Conservation (phyloP, 148 eudicot genomes). For the Cornus controversa region DNA sequence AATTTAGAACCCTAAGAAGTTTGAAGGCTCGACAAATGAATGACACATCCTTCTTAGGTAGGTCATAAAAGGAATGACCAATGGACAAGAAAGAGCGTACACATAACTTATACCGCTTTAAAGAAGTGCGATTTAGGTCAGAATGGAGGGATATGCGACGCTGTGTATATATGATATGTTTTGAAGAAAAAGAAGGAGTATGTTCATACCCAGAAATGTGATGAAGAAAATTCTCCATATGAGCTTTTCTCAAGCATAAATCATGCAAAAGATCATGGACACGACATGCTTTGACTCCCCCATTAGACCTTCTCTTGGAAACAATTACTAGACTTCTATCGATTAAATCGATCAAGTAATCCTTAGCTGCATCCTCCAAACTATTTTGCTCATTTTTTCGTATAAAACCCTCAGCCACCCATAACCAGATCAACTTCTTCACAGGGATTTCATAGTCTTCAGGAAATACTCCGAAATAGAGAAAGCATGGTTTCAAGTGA, state of each 20-base stretch:
- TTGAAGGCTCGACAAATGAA: background rate
- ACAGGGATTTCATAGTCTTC: too few relatives aligned
- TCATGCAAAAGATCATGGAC: too few relatives aligned
- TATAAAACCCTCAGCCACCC: slow-evolving; percentile 42
- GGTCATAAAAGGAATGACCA: background rate
- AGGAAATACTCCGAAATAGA: too few relatives aligned
- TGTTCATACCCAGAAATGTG: background rate
- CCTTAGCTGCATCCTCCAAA: too few relatives aligned
- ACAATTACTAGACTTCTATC: too few relatives aligned
- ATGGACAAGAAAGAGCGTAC: slow-evolving; percentile 1
- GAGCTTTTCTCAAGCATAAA: slow-evolving; percentile 30
- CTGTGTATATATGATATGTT: too few relatives aligned
- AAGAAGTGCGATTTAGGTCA: background rate
- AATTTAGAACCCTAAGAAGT: too few relatives aligned
- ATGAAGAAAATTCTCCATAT: slow-evolving; percentile 23
- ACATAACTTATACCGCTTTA: too few relatives aligned
- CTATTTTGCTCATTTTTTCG: background rate
- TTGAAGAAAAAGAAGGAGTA: background rate
- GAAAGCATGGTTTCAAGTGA: too few relatives aligned
- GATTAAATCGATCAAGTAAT: too few relatives aligned
- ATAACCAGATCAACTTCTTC: slow-evolving; percentile 23
- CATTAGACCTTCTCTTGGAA: too few relatives aligned
- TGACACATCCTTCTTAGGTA: background rate
- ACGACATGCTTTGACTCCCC: too few relatives aligned
- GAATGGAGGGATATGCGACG: background rate